Evolutionary conservation across 2,329 filamentous ascomycete genomes (phyloP), one percentile per base, ranked within the genome.

Genomic region (Penicillium verrucosum): DNA sequence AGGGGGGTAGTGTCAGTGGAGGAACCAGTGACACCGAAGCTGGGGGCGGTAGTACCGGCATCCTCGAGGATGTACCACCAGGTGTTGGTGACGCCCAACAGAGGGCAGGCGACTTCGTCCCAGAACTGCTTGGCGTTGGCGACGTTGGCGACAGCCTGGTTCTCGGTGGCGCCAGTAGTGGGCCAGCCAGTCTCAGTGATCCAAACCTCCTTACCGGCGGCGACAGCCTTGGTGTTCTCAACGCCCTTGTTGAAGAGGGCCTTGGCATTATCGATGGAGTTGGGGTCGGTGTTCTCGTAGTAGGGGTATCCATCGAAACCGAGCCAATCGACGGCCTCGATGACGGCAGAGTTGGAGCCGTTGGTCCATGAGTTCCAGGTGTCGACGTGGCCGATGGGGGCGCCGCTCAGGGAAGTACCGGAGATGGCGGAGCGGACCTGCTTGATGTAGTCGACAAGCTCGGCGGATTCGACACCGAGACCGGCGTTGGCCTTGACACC

Each of bases 161-260:
- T 86, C 60, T 82, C 76, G 1, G 77, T 81, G 62, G 82, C 77
- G 54, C 91, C 92, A 66, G 81, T 85, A 51, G 92, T 85, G 47
- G 92, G 91, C 85, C 89, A 94, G 62, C 92, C 92, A 16, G 90
- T 94, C 81, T 96, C 91, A 29, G 91, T 94, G 60, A 95, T 82
- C 89, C 89, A 94, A 65, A 95, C 83, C 18, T 83, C 79, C 81
- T 92, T 93, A 69, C 83, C 84, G 36, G 81, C 78, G 36, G 84
- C 81, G 43, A 80, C 86, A 16, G 70, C 75, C 60, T 82, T 73
- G 34, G 88, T 89, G 57, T 81, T 79, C 48, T 80, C 75, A 38
- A 89, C 79, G 16, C 90, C 86, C 14, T 82, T 80, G 68, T 86
- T 79, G 80, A 95, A 94, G 49, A 92, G 83, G 18, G 73, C 66